A percentile compares a stretch with the other conserved stretches of the same genome.
Conservation (phyloP, 2,329 filamentous ascomycete species). For the Pyrenophora graminea region DNA sequence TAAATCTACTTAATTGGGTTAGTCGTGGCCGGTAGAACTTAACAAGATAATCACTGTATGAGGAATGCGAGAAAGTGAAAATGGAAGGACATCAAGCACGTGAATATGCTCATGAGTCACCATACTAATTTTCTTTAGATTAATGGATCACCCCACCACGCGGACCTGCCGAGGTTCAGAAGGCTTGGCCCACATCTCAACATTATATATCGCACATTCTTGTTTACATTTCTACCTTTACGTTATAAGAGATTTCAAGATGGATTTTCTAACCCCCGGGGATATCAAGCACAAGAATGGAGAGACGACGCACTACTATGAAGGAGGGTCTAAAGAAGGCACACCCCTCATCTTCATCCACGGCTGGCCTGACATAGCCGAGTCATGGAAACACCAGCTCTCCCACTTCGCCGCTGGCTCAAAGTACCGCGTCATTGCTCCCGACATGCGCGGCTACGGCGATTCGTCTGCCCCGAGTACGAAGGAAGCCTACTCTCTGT, state of each 20-base stretch:
- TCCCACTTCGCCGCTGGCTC: slow-evolving; percentile 34
- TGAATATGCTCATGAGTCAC: no score
- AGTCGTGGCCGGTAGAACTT: no score
- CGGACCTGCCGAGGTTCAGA: no score
- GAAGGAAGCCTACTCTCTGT: slow-evolving; percentile 38
- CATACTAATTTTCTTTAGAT: no score
- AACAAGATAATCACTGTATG: no score
- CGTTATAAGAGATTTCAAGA: background rate
- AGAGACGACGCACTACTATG: slow-evolving; percentile 31
- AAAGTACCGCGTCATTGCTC: slow-evolving; percentile 32
- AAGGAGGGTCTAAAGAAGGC: slow-evolving; percentile 26
- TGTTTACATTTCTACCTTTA: no score
- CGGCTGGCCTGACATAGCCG: slow-evolving; percentile 45
- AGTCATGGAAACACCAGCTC: slow-evolving; percentile 44
- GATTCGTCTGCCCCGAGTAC: slow-evolving; percentile 34
- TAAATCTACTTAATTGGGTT: no score
- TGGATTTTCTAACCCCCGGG: slow-evolving; percentile 21
- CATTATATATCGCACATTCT: no score
- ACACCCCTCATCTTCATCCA: slow-evolving; percentile 34
- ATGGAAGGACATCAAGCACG: no score
- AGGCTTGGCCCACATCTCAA: no score
- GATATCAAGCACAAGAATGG: slow-evolving; percentile 28
- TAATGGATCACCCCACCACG: no score
- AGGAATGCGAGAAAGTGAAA: no score
- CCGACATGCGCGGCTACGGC: slow-evolving; percentile 46